These are phyloP conservation scores for Ogataea haglerorum DNA, from an alignment of 805 yeast species.

Conservation along the genomic window DNA sequence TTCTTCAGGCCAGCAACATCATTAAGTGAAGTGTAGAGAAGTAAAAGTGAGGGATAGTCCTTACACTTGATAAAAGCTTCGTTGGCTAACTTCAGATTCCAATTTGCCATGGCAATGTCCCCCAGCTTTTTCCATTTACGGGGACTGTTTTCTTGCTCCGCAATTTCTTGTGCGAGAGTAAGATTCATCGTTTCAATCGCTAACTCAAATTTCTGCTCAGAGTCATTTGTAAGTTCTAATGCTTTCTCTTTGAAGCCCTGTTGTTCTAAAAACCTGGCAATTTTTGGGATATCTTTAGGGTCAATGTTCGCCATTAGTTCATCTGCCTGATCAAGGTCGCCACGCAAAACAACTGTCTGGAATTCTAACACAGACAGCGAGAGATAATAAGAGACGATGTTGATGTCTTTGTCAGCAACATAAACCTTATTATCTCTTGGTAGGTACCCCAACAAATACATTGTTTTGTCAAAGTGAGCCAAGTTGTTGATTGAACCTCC, in stretches of 20 bases:
- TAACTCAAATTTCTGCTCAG: constrained; percentile 88
- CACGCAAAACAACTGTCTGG: constrained; percentile 93
- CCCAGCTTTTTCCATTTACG: constrained; percentile 91
- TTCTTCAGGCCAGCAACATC: constrained; percentile 54
- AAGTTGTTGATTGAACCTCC: constrained; percentile 91
- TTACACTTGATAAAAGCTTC: constrained; percentile 74
- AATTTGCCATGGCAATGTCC: constrained; percentile 73
- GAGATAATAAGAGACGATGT: constrained; percentile 74
- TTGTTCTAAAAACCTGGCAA: constrained; percentile 90
- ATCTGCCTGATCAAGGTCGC: constrained; percentile 83
- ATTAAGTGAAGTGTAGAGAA: constrained; percentile 80
- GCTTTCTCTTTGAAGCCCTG: constrained; percentile 88
- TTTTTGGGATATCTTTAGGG: constrained; percentile 65
- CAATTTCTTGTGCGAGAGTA: constrained; percentile 65
- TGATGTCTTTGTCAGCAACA: constrained; percentile 86
- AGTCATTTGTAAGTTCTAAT: constrained; percentile 74
- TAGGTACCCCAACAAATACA: constrained; percentile 83
- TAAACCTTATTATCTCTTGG: constrained; percentile 88
- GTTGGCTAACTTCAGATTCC: constrained; percentile 79
- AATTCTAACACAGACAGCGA: constrained; percentile 87
- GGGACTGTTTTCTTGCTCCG: constrained; percentile 49
- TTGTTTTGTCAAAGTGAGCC: constrained; percentile 86
- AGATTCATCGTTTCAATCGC: constrained; percentile 77
- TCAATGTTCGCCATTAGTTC: constrained; percentile 61
- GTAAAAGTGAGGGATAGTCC: constrained; percentile 77